Base-by-base conservation (phyloP, 176 grass and related monocot species). In the Sorghum bicolor region DNA sequence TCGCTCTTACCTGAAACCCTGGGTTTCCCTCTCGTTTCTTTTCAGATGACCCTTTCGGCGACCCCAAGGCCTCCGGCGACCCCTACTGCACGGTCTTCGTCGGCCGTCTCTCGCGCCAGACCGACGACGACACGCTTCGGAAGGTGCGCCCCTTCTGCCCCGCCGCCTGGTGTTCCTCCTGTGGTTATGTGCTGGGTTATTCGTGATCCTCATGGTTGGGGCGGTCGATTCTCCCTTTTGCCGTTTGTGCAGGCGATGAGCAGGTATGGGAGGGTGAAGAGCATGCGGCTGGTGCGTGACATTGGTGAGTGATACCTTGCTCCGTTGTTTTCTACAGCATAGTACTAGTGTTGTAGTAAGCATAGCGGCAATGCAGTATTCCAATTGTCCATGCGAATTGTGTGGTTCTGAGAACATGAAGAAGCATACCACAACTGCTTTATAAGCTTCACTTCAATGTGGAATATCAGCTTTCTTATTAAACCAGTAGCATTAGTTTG, bases 61-160 rank as follows among this genome's bases (percentile, higher is more conserved):
- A 98, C 69, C 91, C 93, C 45, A 98, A 95, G 85, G 82, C 80
- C 85, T 74, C 66, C 30, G 91, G 96, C 10, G 96, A 98, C 43
- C 96, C 91, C 28, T 88, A 95, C 79, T 87, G 93, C 91, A 98
- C 93, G 24, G 39, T 98, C 10, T 98, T 98, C 41, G 89, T 98
- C 4, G 96, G 89, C 17, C 89, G 70, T 26, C 93, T 98, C 73
- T 95, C 93, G 5, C 85, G 29, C 20, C 85, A 90, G 6, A 98
- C 96, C 20, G 85, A 98, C 28, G 89, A 98, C 26, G 92, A 92
- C 4, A 87, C 83, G 38, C 76, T 98, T 71, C 80, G 81, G 62
- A 87, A 95, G 92, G 93, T 95, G 65, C 5, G 60, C 16, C 6
- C 29, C 10, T 5, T 40, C 37, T 40, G 3, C n/a, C 14, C 17